Base-by-base conservation (phyloP, 768 basidiomycete species). In the Termitomyces sp. region DNA sequence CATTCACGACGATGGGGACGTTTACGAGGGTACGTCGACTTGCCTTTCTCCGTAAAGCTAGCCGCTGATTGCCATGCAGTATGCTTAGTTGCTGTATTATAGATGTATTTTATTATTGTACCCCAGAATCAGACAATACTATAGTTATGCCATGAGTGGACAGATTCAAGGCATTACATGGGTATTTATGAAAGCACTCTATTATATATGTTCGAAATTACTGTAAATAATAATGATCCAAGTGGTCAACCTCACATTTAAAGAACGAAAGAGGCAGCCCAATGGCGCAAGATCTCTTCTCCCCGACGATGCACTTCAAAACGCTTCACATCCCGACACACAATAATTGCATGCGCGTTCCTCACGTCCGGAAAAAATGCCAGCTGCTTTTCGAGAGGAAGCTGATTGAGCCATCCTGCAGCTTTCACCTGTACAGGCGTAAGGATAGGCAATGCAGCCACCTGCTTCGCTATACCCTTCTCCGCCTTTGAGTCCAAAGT, bases 1-100 rank as follows among this genome's bases (percentile, higher is more conserved):
- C 91, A 6, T 95, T 94, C 64, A 92, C 92, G 81, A 95, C 93
- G 1, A 90, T 87, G 81, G 85, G 87, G 18, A 96, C 94, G 13
- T 97, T 95, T 63, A 95, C 90, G 9, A 82, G 94, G 73, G 93
- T 94, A 67, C 71, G 93, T 71, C 43, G 13, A 32, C 5, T 58
- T 36, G n/a, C 2, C 29, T 56, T 13, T 37, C 16, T 50, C 32
- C 51, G 14, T 36, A 8, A 24, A n/a, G 13, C 18, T 16, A 13
- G 26, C 18, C 24, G 27, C 51, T 59, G 27, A 56, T 53, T 7
- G n/a, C 7, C 7, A n/a, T 50, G 5, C 37, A 61, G 61, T 62
- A 62, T 39, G 61, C 61, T 7, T 62, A 58, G 39, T 9, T 26
- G 14, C 20, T 61, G 60, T 58, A 57, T 43, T 53, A 37, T 49